These are phyloP conservation scores for Vitis amurensis DNA, from an alignment of 164 flowering plant species.

Conservation along the genomic window DNA sequence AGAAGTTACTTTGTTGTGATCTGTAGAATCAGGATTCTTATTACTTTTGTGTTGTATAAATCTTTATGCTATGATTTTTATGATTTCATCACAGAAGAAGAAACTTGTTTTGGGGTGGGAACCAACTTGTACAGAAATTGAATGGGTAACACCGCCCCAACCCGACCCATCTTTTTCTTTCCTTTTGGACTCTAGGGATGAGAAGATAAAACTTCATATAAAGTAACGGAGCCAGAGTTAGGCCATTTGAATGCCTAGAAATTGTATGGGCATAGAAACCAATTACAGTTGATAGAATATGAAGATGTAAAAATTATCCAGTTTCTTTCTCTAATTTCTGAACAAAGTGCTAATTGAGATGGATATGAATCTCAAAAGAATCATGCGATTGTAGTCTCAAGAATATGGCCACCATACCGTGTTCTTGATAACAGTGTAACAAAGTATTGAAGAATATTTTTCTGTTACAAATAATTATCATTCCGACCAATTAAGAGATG, in stretches of 20 bases:
- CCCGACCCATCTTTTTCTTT: neutral
- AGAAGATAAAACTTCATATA: neutral
- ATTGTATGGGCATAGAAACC: neutral
- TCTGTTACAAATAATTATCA: too few species aligned
- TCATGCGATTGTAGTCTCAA: too few species aligned
- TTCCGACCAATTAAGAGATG: too few species aligned
- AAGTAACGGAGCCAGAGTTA: neutral
- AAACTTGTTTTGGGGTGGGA: neutral
- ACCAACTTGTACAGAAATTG: conserved; percentile 24
- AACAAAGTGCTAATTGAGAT: too few species aligned
- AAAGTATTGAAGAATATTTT: too few species aligned
- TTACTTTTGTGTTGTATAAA: conserved; percentile 15
- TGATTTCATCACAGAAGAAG: neutral
- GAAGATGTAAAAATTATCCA: too few species aligned
- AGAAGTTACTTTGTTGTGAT: neutral
- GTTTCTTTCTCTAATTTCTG: too few species aligned
- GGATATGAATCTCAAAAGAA: too few species aligned
- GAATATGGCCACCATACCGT: too few species aligned
- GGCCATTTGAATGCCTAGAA: too few species aligned
- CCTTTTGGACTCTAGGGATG: neutral
- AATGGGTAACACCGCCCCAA: conserved; percentile 7
- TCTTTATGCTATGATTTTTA: neutral
- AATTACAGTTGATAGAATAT: too few species aligned
- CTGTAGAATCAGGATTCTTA: conserved; percentile 2
- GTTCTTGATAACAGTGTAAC: too few species aligned